Percentiles rank a stretch among this genome's conserved stretches.
Evolutionary conservation across 371 early-diverging fungal species (phyloP).

Genomic region (Mortierella sp.): DNA sequence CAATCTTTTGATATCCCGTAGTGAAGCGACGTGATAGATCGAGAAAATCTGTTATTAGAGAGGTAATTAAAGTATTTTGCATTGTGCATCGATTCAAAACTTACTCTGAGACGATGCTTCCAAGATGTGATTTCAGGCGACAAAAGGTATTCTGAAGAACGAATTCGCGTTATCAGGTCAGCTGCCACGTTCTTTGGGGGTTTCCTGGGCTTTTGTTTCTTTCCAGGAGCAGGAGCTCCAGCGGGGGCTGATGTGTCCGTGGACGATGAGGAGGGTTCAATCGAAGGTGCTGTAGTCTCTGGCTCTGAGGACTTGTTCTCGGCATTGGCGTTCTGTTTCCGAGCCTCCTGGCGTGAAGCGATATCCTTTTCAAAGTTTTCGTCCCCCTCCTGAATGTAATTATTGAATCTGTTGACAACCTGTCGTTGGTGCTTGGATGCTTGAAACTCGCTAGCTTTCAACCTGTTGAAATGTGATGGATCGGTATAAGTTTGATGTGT

Average conservation of each 20-base stretch:
- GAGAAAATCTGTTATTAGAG: too few species aligned
- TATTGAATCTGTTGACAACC: conserved; percentile 70
- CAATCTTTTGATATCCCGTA: conserved; percentile 53
- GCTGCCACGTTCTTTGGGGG: conserved; percentile 29
- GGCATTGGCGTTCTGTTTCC: background rate
- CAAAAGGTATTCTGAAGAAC: conserved; percentile 38
- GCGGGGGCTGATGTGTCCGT: background rate
- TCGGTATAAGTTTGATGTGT: background rate
- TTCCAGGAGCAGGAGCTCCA: background rate
- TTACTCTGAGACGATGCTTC: conserved; percentile 56
- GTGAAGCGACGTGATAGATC: too few species aligned
- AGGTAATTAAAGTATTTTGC: background rate
- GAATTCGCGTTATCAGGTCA: conserved; percentile 39
- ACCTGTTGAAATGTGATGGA: conserved; percentile 47
- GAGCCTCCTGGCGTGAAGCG: conserved; percentile 8
- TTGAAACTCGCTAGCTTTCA: conserved; percentile 64
- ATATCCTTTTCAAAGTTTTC: conserved; percentile 53
- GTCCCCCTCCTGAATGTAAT: conserved; percentile 60
- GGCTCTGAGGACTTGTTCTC: background rate
- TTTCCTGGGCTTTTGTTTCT: conserved; percentile 51
- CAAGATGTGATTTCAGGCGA: conserved; percentile 49
- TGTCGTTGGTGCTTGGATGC: conserved; percentile 79
- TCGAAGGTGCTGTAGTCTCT: background rate
- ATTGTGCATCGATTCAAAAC: background rate
- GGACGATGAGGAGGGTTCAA: too few species aligned